Conservation (phyloP, 2,329 filamentous ascomycete genomes). For the Scortechinia acanthostroma region DNA sequence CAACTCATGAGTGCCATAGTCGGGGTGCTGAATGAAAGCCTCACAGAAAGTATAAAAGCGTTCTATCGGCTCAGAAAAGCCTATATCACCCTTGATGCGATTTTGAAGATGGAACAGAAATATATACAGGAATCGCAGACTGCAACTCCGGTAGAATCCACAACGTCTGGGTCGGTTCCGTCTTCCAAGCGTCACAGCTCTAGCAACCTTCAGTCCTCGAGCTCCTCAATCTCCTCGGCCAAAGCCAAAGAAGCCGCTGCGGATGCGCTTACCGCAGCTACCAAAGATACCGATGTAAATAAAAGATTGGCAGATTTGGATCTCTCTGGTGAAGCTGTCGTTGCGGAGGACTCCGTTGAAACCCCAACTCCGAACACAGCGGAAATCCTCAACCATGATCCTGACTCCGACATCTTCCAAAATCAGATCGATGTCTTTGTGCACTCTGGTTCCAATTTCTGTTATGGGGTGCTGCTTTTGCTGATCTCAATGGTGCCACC, state of each 20-base stretch:
- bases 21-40: slow-evolving; percentile 81
- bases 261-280: not conserved
- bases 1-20: slow-evolving; percentile 87
- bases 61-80: slow-evolving; percentile 92
- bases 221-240: not conserved
- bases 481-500: slow-evolving; percentile 91
- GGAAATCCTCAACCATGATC: slow-evolving; percentile 26
- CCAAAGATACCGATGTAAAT: too few relatives aligned
- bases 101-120: slow-evolving; percentile 68
- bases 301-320: not conserved
- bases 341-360: slow-evolving; percentile 5
- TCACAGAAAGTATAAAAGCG: slow-evolving; percentile 83
- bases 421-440: slow-evolving; percentile 81
- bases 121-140: slow-evolving; percentile 24
- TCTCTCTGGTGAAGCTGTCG: not conserved
- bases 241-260: not conserved
- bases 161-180: slow-evolving; percentile 8
- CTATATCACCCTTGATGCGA: slow-evolving; percentile 72
- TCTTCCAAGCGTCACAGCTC: not conserved
- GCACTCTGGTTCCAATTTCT: slow-evolving; percentile 81
- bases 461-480: slow-evolving; percentile 78
- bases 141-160: slow-evolving; percentile 5
- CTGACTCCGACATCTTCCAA: slow-evolving; percentile 58
- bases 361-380: slow-evolving; percentile 8
- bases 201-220: too few relatives aligned